Conservation (phyloP, 2,329 filamentous ascomycete genomes). For the Calycina herbarum region DNA sequence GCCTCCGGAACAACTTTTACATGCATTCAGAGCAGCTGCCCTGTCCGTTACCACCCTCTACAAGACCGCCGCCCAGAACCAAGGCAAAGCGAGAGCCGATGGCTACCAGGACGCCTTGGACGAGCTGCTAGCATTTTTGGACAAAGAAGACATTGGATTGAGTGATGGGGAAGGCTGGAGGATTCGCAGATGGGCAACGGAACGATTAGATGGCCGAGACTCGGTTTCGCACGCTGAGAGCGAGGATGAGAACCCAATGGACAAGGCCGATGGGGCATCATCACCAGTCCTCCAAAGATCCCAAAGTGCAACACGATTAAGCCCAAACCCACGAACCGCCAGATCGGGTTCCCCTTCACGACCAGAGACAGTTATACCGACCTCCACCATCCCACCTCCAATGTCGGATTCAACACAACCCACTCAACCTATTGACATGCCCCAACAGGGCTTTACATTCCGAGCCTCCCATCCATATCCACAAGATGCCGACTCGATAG, state of each 20-base stretch:
- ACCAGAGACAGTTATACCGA: conserved; percentile 40
- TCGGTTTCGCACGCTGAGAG: conserved; percentile 58
- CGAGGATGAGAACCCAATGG: conserved; percentile 60
- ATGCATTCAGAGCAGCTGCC: conserved; percentile 89
- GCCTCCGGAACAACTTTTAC: conserved; percentile 68
- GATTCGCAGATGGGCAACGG: conserved; percentile 64
- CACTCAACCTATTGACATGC: conserved; percentile 42
- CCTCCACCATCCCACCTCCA: conserved; percentile 18
- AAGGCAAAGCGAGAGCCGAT: conserved; percentile 71
- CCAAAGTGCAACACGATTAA: conserved; percentile 44
- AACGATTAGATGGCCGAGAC: conserved; percentile 66
- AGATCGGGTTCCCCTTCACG: conserved; percentile 40
- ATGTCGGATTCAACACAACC: conserved; percentile 2
- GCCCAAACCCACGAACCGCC: conserved; percentile 28
- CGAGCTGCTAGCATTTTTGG: conserved; percentile 81
- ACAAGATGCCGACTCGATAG: conserved; percentile 56
- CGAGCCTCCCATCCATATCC: conserved; percentile 63
- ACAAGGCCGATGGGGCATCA: conserved; percentile 60
- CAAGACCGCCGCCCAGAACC: conserved; percentile 80
- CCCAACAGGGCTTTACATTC: conserved; percentile 66
- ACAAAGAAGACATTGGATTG: conserved; percentile 76
- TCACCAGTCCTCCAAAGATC: conserved; percentile 59
- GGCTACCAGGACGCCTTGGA: conserved; percentile 95
- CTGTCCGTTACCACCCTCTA: conserved; percentile 95
- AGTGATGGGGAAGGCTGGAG: conserved; percentile 74